A percentile compares a stretch with the other conserved stretches of the same genome.
These are phyloP conservation scores for Hypoxylon fragiforme DNA, from an alignment of 495 filamentous ascomycete species.

Conservation along the genomic window DNA sequence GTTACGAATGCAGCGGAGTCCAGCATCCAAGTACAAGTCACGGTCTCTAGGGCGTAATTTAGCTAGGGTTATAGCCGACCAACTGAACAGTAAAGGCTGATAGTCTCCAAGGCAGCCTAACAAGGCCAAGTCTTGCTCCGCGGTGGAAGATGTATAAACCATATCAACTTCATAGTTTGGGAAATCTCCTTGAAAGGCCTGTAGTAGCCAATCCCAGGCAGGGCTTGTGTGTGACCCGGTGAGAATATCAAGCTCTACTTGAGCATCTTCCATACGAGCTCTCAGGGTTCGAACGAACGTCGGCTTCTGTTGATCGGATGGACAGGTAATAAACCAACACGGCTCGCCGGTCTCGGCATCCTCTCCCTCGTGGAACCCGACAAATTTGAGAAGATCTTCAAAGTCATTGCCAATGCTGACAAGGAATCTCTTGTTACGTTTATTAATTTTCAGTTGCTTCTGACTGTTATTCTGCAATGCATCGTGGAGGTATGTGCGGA, in stretches of 20 bases:
- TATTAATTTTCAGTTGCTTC: slow-evolving; percentile 58
- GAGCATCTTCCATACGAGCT: slow-evolving; percentile 33
- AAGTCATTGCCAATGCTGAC: slow-evolving; percentile 69
- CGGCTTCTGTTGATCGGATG: slow-evolving; percentile 1
- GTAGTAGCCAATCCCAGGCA: slow-evolving; percentile 29
- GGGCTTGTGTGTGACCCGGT: not conserved
- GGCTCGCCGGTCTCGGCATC: slow-evolving; percentile 31
- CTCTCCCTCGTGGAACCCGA: slow-evolving; percentile 58
- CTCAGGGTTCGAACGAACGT: slow-evolving; percentile 19
- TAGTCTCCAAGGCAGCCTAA: slow-evolving; percentile 31
- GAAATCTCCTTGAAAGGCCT: slow-evolving; percentile 22
- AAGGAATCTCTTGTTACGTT: slow-evolving; percentile 71
- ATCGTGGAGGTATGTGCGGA: slow-evolving; percentile 66
- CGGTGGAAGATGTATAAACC: not conserved
- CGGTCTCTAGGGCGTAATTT: slow-evolving; percentile 25
- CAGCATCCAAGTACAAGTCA: slow-evolving; percentile 31
- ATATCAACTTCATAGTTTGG: not conserved
- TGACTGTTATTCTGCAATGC: slow-evolving; percentile 50
- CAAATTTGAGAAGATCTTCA: slow-evolving; percentile 60
- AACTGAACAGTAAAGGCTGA: slow-evolving; percentile 28
- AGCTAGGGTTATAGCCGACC: slow-evolving; percentile 34
- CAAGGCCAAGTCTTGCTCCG: slow-evolving; percentile 14
- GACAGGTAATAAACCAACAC: slow-evolving; percentile 33
- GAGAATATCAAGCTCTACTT: slow-evolving; percentile 27
- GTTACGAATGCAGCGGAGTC: slow-evolving; percentile 26